phyloP scores from a whole-genome alignment of 495 filamentous ascomycete genomes.

The Clohesyomyces aquaticus region DNA sequence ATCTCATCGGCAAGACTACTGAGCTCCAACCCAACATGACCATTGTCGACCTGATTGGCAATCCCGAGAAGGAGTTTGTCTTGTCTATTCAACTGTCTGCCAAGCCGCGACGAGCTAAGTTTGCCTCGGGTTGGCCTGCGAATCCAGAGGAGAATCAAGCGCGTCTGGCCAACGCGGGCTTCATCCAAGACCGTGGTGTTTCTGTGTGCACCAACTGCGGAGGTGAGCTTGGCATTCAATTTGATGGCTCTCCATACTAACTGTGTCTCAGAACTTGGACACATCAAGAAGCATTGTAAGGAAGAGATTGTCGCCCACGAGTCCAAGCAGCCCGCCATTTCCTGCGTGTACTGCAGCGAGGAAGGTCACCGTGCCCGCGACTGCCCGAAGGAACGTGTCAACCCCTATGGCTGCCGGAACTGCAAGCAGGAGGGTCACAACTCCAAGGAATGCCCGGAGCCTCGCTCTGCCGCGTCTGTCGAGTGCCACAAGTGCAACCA shows the following conservation, averaged over 20 bases:
- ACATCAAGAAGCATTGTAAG: slow-evolving; percentile 66
- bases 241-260: neutral
- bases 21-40: slow-evolving; percentile 64
- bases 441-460: slow-evolving; percentile 67
- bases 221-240: slow-evolving; percentile 46
- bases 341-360: slow-evolving; percentile 75
- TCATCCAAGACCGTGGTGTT: slow-evolving; percentile 66
- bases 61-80: slow-evolving; percentile 72
- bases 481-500: slow-evolving; percentile 81
- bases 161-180: slow-evolving; percentile 73
- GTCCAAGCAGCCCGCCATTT: slow-evolving; percentile 52
- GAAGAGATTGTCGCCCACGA: slow-evolving; percentile 56
- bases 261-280: slow-evolving; percentile 67
- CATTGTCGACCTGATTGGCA: slow-evolving; percentile 83
- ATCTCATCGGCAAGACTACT: slow-evolving; percentile 74
- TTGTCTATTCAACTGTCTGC: slow-evolving; percentile 68
- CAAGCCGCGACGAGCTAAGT: slow-evolving; percentile 66
- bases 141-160: slow-evolving; percentile 69
- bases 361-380: slow-evolving; percentile 72
- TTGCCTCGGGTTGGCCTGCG: slow-evolving; percentile 66
- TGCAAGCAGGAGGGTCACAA: slow-evolving; percentile 70
- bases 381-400: slow-evolving; percentile 60
- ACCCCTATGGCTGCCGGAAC: slow-evolving; percentile 75
- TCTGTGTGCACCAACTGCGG: slow-evolving; percentile 72
- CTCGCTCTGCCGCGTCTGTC: slow-evolving; percentile 69